A percentile compares a stretch with the other conserved stretches of the same genome.
Conservation (phyloP, 768 basidiomycete species). For the Holtermannia corniformis region DNA sequence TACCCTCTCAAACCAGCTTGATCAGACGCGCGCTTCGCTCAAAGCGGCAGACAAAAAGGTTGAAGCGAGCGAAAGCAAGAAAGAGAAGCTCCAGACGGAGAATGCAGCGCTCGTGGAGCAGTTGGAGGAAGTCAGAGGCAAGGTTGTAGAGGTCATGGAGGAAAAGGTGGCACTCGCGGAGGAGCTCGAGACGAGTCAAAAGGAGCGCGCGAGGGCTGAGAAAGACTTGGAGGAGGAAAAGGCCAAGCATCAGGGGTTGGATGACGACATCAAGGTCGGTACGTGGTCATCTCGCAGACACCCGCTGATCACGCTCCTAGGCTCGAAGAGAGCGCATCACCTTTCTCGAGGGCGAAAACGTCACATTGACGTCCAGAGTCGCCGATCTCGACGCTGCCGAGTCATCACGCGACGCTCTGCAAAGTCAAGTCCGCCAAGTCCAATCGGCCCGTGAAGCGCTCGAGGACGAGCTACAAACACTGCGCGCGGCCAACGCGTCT, state of each 20-base stretch:
- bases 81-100: conserved; percentile 29
- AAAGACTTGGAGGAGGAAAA: conserved; percentile 7
- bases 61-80: conserved; percentile 28
- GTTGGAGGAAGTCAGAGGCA: conserved; percentile 37
- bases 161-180: conserved; percentile 29
- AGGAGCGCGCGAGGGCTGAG: conserved; percentile 13
- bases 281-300: neutral
- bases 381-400: neutral
- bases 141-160: conserved; percentile 33
- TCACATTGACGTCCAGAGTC: conserved; percentile 2
- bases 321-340: conserved; percentile 8
- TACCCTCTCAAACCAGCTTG: conserved; percentile 7
- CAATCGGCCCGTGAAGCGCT: neutral
- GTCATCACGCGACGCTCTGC: neutral
- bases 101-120: conserved; percentile 35
- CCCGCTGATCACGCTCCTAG: neutral
- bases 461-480: neutral
- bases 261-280: conserved; percentile 16
- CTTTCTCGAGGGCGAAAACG: conserved; percentile 12
- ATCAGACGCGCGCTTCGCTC: conserved; percentile 11
- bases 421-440: neutral
- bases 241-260: conserved; percentile 10
- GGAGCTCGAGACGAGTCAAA: conserved; percentile 22
- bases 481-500: neutral
- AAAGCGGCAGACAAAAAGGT: conserved; percentile 7